These are phyloP conservation scores for Actinomortierella wolfii DNA, from an alignment of 371 early-diverging fungal species.

Conservation along the genomic window DNA sequence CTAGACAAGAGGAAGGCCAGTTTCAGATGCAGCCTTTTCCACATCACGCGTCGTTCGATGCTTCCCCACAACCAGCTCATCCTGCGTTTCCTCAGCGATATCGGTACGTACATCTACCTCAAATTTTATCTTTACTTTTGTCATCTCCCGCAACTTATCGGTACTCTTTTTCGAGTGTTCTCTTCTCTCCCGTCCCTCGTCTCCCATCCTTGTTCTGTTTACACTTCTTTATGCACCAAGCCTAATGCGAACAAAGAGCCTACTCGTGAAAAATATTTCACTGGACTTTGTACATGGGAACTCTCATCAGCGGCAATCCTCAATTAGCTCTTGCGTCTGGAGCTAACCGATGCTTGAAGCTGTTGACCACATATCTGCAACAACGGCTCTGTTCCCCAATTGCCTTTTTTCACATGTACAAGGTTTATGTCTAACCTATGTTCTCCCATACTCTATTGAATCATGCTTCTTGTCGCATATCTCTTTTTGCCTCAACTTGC, in stretches of 20 bases:
- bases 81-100: no score
- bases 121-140: no score
- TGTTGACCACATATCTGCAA: no score
- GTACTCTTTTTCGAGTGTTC: background rate
- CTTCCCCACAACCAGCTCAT: no score
- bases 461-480: background rate
- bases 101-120: no score
- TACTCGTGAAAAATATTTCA: background rate
- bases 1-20: no score
- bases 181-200: background rate
- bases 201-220: background rate
- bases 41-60: no score
- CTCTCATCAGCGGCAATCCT: background rate
- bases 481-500: no score
- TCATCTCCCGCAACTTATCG: background rate
- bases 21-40: no score
- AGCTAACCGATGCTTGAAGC: background rate
- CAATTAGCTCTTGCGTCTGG: slow-evolving; percentile 1
- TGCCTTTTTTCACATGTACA: background rate
- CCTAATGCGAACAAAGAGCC: background rate
- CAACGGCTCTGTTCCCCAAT: background rate
- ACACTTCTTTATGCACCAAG: background rate
- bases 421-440: no score
- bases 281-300: background rate
- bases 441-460: background rate